phyloP scores from a whole-genome alignment of 805 yeast genomes.

The Yamadazyma phyllophila region DNA sequence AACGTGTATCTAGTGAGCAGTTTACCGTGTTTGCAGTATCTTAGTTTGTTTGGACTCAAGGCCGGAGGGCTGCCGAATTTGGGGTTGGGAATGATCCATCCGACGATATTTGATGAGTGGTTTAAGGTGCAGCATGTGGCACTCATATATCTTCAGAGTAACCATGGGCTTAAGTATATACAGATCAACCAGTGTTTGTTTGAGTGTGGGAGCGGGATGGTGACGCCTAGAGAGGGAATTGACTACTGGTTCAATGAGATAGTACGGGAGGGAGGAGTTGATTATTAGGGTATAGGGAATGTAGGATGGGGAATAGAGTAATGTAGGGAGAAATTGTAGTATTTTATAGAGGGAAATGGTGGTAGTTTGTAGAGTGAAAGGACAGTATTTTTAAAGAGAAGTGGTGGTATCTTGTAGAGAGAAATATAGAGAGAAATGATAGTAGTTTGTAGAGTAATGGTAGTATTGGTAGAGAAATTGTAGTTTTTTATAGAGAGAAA shows the following conservation, averaged over 20 bases:
- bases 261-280: constrained; percentile 24
- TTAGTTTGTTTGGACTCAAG: constrained; percentile 49
- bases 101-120: constrained; percentile 58
- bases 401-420: no score
- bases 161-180: constrained; percentile 35
- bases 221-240: constrained; percentile 41
- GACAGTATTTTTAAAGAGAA: no score
- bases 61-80: constrained; percentile 54
- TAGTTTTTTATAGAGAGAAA: no score
- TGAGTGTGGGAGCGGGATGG: constrained; percentile 27
- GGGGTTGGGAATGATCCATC: constrained; percentile 53
- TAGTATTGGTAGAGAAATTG: no score
- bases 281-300: not conserved
- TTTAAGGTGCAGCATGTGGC: constrained; percentile 55
- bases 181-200: constrained; percentile 51
- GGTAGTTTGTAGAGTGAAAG: no score
- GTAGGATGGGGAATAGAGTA: no score
- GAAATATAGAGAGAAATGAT: no score
- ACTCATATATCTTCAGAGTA: constrained; percentile 30
- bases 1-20: constrained; percentile 21
- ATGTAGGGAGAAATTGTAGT: no score
- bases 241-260: constrained; percentile 45
- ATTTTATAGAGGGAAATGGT: no score
- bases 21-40: constrained; percentile 24
- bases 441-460: no score